Evolutionary conservation across 331 rosid species (phyloP), one percentile per base, ranked within the genome.

Genomic region (Phaseolus coccineus): DNA sequence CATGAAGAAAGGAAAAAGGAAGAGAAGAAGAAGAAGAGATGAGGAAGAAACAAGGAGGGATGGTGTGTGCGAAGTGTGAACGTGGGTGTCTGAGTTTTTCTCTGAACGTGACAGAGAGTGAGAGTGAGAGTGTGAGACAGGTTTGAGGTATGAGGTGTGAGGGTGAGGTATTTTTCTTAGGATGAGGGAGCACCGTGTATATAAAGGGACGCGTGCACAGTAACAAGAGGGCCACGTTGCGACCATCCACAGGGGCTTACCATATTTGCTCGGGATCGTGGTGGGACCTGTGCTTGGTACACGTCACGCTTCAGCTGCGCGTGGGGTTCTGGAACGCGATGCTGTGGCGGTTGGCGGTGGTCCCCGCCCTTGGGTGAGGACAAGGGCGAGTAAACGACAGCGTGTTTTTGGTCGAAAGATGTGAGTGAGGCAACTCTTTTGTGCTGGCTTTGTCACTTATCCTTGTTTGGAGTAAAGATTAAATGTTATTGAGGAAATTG

Each of bases 281-380:
- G 19, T 66, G 87, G 89, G 82, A 56, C 83, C 90, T 66, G 53
- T 42, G 47, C 78, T 80, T 74, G 79, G 73, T 51, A 74, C 84
- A 86, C 88, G 86, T 87, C 92, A 81, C 33, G 81, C 7, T 77
- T 53, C 2, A 2, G 80, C 16, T 57, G 90, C 9, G 82, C 61
- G 87, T 82, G 83, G 31, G 8, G 0, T 12, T 12, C 4, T 10
- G 0, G 4, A 50, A 11, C 6, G 3, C 8, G 3, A 46, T 6
- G 19, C 68, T n/a, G 69, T 35, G 78, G 69, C 74, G 75, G 52
- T 73, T 31, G 76, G 68, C 71, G 69, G 52, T 73, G 87, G 87
- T 58, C 90, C 90, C 84, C 51, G 7, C 12, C 48, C 7, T 5
- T 1, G 47, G 56, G 3, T 19, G 62, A 6, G 33, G 78, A 72